phyloP scores from a whole-genome alignment of 768 basidiomycete species.

The Peribolospora kevripleyi region DNA sequence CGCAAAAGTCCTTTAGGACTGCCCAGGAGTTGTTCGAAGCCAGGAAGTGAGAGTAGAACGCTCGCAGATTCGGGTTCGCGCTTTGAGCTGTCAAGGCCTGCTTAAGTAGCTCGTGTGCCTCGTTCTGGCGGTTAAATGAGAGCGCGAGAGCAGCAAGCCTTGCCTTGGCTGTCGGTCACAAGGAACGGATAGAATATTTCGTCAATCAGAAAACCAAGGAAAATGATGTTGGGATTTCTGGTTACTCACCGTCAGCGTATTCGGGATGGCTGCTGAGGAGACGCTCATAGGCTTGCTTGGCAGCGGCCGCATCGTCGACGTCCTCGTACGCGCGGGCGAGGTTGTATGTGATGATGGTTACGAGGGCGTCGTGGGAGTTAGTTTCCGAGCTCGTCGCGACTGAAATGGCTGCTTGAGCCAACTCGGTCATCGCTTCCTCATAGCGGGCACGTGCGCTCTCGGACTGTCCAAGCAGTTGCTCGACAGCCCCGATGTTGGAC shows the following conservation, averaged over 20 bases:
- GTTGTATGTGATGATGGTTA: slow-evolving; percentile 71
- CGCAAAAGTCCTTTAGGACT: slow-evolving; percentile 55
- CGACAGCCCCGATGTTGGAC: slow-evolving; percentile 15
- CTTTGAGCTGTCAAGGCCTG: slow-evolving; percentile 59
- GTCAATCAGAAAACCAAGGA: background rate
- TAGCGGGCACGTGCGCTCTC: slow-evolving; percentile 39
- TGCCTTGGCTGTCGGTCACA: slow-evolving; percentile 45
- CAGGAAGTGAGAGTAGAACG: slow-evolving; percentile 81
- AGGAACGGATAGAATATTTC: no score
- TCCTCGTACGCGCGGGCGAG: slow-evolving; percentile 80
- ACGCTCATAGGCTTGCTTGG: slow-evolving; percentile 58
- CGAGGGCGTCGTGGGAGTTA: slow-evolving; percentile 32
- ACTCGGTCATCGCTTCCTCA: slow-evolving; percentile 41
- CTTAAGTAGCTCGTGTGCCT: slow-evolving; percentile 72
- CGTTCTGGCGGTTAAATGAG: slow-evolving; percentile 41
- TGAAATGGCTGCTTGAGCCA: slow-evolving; percentile 19
- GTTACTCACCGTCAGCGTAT: slow-evolving; percentile 64
- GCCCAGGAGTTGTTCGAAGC: slow-evolving; percentile 39
- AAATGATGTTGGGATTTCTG: background rate
- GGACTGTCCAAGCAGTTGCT: slow-evolving; percentile 20
- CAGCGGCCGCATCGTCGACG: slow-evolving; percentile 41
- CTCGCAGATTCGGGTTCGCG: slow-evolving; percentile 61
- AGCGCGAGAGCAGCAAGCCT: slow-evolving; percentile 63
- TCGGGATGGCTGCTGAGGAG: slow-evolving; percentile 73
- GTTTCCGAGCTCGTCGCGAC: background rate